phyloP scores from a whole-genome alignment of 345 rosid species.

The Gossypium bickii region DNA sequence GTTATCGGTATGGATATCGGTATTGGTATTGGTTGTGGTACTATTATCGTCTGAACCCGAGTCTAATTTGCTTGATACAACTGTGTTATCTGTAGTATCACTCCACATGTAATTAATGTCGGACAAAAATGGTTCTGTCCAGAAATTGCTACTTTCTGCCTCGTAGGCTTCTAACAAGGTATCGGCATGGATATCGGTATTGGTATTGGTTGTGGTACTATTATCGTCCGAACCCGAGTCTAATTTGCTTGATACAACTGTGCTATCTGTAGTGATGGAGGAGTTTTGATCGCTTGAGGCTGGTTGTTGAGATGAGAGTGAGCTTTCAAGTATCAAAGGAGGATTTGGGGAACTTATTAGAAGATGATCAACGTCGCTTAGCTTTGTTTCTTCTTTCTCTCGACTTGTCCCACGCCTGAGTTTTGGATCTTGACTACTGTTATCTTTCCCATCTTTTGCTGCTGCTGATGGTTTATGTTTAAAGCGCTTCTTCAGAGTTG shows the following conservation, averaged over 20 bases:
- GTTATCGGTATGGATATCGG: no score
- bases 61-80: no score
- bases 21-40: no score
- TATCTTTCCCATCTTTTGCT: not conserved
- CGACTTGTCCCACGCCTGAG: not conserved
- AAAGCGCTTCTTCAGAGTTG: constrained; percentile 42
- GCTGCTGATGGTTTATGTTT: not conserved
- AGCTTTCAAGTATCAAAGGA: constrained; percentile 24
- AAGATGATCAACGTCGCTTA: not conserved
- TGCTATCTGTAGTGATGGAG: constrained; percentile 6
- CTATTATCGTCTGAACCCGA: no score
- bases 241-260: not conserved
- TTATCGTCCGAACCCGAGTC: constrained; percentile 6
- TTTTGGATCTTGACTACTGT: not conserved
- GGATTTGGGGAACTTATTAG: not conserved
- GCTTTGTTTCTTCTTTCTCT: constrained; percentile 3
- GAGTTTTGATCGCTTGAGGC: constrained; percentile 19
- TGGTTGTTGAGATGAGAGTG: constrained; percentile 17
- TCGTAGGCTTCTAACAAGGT: constrained; percentile 18
- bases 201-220: no score
- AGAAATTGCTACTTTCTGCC: no score
- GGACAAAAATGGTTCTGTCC: no score
- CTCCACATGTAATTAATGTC: no score
- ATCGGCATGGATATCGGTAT: not conserved
- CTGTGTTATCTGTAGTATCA: no score